Conservation (phyloP, 441 rosid genomes). For the Theobroma grandiflorum region DNA sequence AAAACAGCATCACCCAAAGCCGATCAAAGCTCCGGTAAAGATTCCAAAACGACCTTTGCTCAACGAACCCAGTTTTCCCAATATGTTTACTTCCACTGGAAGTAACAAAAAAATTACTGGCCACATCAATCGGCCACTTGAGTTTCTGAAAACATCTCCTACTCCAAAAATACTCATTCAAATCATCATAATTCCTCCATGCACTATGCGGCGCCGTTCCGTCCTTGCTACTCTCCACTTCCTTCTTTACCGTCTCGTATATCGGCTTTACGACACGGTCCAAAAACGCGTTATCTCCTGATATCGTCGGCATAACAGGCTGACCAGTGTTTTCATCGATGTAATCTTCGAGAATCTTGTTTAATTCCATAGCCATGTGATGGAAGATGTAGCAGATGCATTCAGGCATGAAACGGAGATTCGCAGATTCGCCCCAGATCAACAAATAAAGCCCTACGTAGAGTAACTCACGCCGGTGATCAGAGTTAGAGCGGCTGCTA, state of each 20-base stretch:
- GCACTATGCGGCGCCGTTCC: constrained; percentile 80
- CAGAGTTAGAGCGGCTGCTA: constrained; percentile 56
- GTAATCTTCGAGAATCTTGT: constrained; percentile 80
- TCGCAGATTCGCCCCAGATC: constrained; percentile 92
- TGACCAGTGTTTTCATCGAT: constrained; percentile 91
- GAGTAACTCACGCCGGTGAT: constrained; percentile 78
- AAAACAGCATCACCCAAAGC: constrained; percentile 85
- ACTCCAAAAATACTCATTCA: constrained; percentile 93
- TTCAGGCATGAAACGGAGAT: constrained; percentile 87
- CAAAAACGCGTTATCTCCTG: constrained; percentile 81
- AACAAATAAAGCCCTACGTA: constrained; percentile 78
- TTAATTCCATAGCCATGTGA: constrained; percentile 86
- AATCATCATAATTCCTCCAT: constrained; percentile 92
- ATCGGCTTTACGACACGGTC: constrained; percentile 77
- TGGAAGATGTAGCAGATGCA: constrained; percentile 86
- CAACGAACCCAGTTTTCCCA: constrained; percentile 94
- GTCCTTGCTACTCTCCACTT: constrained; percentile 70
- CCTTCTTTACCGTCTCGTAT: constrained; percentile 68
- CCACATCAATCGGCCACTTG: constrained; percentile 86
- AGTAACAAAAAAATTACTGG: constrained; percentile 70
- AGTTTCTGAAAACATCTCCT: constrained; percentile 76
- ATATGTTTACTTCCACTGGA: constrained; percentile 58
- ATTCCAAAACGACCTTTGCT: constrained; percentile 88
- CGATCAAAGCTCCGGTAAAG: constrained; percentile 82
- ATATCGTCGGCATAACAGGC: constrained; percentile 71